Base-by-base conservation (phyloP, 352 stramenopile species). In the Aphanomyces invadans region DNA sequence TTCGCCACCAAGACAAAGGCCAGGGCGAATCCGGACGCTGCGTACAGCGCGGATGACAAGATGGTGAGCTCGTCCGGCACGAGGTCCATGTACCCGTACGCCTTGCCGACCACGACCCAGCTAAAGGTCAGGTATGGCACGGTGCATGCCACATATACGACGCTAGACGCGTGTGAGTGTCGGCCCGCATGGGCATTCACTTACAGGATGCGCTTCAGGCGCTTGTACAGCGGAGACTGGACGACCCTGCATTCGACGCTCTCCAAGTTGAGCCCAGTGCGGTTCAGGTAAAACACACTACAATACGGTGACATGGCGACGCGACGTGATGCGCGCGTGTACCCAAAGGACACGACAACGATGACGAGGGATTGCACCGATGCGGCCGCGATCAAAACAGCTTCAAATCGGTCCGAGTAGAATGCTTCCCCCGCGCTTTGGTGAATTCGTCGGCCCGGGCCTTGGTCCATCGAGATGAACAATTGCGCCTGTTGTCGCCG, bases 131-230 rank as follows among this genome's bases (percentile, higher is more conserved):
- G 72, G 69, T 76, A 87, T 57, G 86, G 80, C 26, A 79, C 44
- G 32, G 77, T 70, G 53, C 83, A 87, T 0, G 87, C 32, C 19
- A 70, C 74, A 55, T 84, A 87, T 11, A 83, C 69, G 38, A 86
- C 38, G 29, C 68, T 78, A 75, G 72, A 1, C 12, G 73, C 48
- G 25, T 57, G 45, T 28, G 76, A 73, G 7, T 79, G 44, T 65
- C 68, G 74, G 29, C 57, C 62, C 1, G n/a, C n/a, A n/a, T n/a
- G n/a, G n/a, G n/a, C n/a, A n/a, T n/a, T n/a, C n/a, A n/a, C n/a
- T 62, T 88, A 80, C 76, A 87, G 76, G 59, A 89, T 86, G 38
- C 76, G 68, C 63, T 83, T 79, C 17, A 89, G 68, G 1, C 80
- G 71, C 52, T 74, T 42, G 51, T 87, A 89, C 1, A 89, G 70